Evolutionary conservation across 2,329 filamentous ascomycete species (phyloP).

Genomic region (Fusarium xyrophilum): DNA sequence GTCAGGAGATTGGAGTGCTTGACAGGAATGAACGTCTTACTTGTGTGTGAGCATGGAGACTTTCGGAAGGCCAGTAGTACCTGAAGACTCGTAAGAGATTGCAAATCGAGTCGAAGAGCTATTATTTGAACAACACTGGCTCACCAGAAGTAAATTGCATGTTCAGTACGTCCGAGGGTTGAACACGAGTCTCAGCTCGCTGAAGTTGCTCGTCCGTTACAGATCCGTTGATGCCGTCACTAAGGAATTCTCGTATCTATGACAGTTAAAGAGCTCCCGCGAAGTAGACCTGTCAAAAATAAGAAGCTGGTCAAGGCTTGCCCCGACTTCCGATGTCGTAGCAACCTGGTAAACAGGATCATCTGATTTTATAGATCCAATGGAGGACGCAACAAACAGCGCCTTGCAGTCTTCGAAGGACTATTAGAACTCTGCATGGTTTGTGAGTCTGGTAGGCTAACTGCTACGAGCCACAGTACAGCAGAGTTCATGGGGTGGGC

Average conservation of each 20-base stretch:
- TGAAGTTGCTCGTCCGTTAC: not conserved
- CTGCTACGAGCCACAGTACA: not conserved
- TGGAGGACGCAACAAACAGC: not conserved
- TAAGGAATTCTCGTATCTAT: not conserved
- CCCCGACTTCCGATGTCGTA: not conserved
- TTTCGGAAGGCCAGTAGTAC: not conserved
- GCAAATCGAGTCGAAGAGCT: not conserved
- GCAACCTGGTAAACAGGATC: not conserved
- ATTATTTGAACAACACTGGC: accelerated
- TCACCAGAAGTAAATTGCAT: not conserved
- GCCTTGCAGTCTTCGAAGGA: not conserved
- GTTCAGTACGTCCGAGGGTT: not conserved
- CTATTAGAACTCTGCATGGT: not conserved
- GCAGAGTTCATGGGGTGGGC: not conserved
- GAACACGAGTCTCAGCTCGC: not conserved
- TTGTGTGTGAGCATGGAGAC: not conserved
- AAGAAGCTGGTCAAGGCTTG: not conserved
- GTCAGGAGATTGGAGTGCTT: not conserved
- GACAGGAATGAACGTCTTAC: accelerated
- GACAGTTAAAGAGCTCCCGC: not conserved
- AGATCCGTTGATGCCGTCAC: not conserved
- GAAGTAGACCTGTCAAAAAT: not conserved
- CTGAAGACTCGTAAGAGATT: accelerated
- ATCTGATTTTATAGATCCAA: not conserved
- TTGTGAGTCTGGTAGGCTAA: not conserved